Evolutionary conservation across 129 eudicot genomes (phyloP), one percentile per base, ranked within the genome.

Genomic region (Tagetes patula): DNA sequence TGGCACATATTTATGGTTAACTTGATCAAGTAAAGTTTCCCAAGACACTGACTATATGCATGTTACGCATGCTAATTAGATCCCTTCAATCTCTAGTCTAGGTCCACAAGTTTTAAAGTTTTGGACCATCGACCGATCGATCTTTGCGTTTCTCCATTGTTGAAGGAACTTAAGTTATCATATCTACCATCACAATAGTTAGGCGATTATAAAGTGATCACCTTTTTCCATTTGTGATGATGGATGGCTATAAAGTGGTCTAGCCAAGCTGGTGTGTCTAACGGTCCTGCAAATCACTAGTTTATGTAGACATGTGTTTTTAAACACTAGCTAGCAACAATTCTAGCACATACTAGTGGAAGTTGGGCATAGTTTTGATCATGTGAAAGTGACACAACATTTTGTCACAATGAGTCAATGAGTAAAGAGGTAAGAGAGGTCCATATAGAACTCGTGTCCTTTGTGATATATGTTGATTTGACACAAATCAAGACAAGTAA

Each of bases 241-340:
- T 59, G 80, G 32, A 6, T 68, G 56, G 43, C 58, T 70, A 77
- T 47, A 70, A 70, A 70, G 76, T 77, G 69, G 81, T 77, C 64
- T 62, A 70, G 47, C 71, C 65, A 70, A 70, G 65, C 20, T 77
- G 71, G 71, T 60, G 7, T 76, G 36, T 67, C 31, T 62, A 36
- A 62, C 50, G 30, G 70, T n/a, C 79, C 6, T 65, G 72, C 27
- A 0, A 53, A 40, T 39, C 39, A 55, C 12, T 53, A 53, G 38
- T 42, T 65, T 66, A 39, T 65, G 12, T 27, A 32, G 8, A 7
- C 49, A 53, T 68, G 80, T 76, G 59, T 45, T 58, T 4, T 43
- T 20, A 20, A 20, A 20, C 27, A 20, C 27, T 20, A 20, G 27
- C 27, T 20, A 20, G 27, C 27, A 20, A 20, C 27, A 20, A 20